A percentile compares a stretch with the other conserved stretches of the same genome.
These are phyloP conservation scores for Domatiomyces catenatus DNA, from an alignment of 2,329 filamentous ascomycete genomes.

Conservation along the genomic window DNA sequence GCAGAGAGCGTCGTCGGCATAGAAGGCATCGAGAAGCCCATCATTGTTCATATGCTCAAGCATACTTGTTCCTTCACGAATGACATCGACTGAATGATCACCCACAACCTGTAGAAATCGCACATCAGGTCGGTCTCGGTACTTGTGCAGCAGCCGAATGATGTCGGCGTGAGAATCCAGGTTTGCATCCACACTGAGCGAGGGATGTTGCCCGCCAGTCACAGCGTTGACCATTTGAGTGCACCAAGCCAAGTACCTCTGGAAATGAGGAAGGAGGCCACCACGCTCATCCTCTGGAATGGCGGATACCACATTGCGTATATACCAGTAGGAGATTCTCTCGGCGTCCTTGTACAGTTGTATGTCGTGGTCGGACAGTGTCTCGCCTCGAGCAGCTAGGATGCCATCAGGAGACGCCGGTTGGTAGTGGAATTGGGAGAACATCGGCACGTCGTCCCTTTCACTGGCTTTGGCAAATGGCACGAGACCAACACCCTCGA, in stretches of 20 bases:
- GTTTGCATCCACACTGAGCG: neutral
- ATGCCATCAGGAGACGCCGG: neutral
- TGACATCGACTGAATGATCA: conserved; percentile 10
- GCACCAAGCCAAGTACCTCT: neutral
- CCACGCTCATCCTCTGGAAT: neutral
- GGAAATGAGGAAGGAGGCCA: neutral
- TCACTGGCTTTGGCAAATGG: neutral
- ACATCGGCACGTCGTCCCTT: neutral
- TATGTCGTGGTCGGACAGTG: neutral
- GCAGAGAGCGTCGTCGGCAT: conserved; percentile 13
- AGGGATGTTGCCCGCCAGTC: neutral
- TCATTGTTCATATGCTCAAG: conserved; percentile 2
- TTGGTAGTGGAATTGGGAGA: neutral
- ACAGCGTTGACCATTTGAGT: neutral
- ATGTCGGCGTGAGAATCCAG: neutral
- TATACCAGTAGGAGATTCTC: conserved; percentile 1
- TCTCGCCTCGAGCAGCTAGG: neutral
- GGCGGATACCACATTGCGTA: neutral
- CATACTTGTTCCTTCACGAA: conserved; percentile 11
- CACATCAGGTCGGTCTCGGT: conserved; percentile 4
- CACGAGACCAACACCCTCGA: neutral
- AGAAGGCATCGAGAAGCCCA: conserved; percentile 14
- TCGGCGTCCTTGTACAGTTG: neutral
- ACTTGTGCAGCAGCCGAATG: neutral
- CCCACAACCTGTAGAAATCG: conserved; percentile 1